Base-by-base conservation (phyloP, 192 early-diverging fungal species). In the Podila epigama region DNA sequence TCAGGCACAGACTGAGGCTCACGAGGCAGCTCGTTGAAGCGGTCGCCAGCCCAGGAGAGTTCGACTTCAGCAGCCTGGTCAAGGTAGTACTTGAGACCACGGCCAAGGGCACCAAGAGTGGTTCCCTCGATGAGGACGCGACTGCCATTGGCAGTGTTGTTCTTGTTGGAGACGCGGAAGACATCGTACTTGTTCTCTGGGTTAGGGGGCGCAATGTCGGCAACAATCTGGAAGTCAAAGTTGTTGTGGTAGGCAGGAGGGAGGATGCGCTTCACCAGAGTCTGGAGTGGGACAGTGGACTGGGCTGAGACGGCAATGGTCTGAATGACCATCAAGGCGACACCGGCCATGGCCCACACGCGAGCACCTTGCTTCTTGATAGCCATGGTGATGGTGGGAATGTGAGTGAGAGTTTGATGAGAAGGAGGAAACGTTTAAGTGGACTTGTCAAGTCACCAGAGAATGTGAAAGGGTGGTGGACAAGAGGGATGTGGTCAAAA, bases 131-230 rank as follows among this genome's bases (percentile, higher is more conserved):
- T 68, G 65, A 75, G 41, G 6, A 75, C 60, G 18, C 48, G 44
- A 1, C 33, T 29, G 0, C 22, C 29, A 11, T 27, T 13, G 3
- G 20, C 18, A 13, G 37, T 10, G 36, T 25, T 42, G 7, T 53
- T 41, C 44, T 57, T 58, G 60, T 75, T 75, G 8, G 72, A 75
- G 50, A 75, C 72, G 18, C 72, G 64, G 60, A 53, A 75, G 22
- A 75, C 72, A 32, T 75, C 72, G 48, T 68, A 68, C 44, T 68
- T 75, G 65, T 75, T 75, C 12, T 67, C 53, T 2, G 65, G 32
- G 1, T 58, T 63, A 3, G 72, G 48, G 0, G 53, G 25, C 3
- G 72, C 13, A 20, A 75, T 62, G 6, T 67, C 54, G 0, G 65
- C 51, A 5, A 75, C 65, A 16, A 75, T 20, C 54, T 68, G 58